Evolutionary conservation across 2,329 filamentous ascomycete species (phyloP).

Genomic region (Fusarium musae): DNA sequence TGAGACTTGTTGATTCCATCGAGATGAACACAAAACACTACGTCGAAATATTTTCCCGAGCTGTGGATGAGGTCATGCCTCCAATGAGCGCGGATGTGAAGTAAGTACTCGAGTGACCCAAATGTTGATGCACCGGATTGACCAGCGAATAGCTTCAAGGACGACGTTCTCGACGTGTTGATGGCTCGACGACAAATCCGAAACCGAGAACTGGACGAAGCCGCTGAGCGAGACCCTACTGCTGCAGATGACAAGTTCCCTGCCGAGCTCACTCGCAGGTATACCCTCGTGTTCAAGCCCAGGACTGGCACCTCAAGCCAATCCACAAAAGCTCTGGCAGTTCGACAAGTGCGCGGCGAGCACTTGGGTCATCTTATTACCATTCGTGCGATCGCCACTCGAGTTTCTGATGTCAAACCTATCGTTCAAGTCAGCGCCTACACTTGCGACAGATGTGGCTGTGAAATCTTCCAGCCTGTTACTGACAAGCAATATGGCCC

Average conservation of each 20-base stretch:
- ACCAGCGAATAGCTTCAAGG: conserved; percentile 77
- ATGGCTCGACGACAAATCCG: conserved; percentile 90
- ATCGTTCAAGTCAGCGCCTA: conserved; percentile 98
- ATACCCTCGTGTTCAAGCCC: conserved; percentile 96
- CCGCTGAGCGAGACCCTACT: conserved; percentile 74
- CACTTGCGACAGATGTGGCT: conserved; percentile 94
- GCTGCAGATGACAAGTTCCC: conserved; percentile 84
- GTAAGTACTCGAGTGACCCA: conserved; percentile 56
- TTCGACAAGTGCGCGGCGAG: conserved; percentile 91
- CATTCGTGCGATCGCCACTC: conserved; percentile 90
- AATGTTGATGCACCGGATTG: neutral
- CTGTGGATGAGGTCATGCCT: conserved; percentile 89
- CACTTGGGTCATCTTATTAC: conserved; percentile 95
- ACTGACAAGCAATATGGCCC: conserved; percentile 91
- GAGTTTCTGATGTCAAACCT: conserved; percentile 97
- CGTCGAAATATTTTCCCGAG: conserved; percentile 88
- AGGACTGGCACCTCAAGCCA: conserved; percentile 77
- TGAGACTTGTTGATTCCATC: conserved; percentile 84
- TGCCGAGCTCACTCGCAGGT: conserved; percentile 89
- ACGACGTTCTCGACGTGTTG: conserved; percentile 95
- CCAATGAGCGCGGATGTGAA: conserved; percentile 79
- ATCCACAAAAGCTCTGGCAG: conserved; percentile 76
- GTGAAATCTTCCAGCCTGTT: conserved; percentile 97
- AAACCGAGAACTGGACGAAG: conserved; percentile 79
- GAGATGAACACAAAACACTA: conserved; percentile 95